Evolutionary conservation across 2,329 filamentous ascomycete species (phyloP), one percentile per base, ranked within the genome.

Genomic region (Ceratocystis cacaofunesta): DNA sequence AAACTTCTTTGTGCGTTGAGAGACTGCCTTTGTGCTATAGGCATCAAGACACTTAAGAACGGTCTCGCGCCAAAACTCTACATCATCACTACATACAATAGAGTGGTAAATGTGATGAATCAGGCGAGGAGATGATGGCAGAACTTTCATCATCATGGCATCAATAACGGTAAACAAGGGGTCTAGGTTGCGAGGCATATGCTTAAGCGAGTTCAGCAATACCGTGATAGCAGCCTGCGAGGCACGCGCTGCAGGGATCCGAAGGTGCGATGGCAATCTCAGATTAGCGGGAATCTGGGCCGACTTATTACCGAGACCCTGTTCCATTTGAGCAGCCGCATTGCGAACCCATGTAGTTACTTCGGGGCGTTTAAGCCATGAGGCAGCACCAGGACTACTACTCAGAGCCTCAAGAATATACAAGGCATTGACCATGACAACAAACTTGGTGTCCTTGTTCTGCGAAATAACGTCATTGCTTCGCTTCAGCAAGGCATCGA

Each of bases 1-100:
- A 74, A 96, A 99, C 63, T 91, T 88, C 75, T 99, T 99, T 57
- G 90, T 89, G 77, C 88, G 92, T 75, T 96, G 94, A 0, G 88
- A 85, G 12, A 87, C 89, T 58, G 80, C 83, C 72, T 87, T 90
- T 62, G 86, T 84, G 5, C 89, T 86, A 73, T 96, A 99, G 0
- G 91, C 79, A 66, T 97, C 92, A 60, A 99, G 82, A 71, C 91
- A 95, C 64, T 89, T 87, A 71, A 92, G 83, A 52, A 97, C 82
- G 1, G 95, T 82, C 3, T 84, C 83, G 70, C 87, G 90, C 81
- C 91, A 92, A 72, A 92, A 94, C 17, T 95, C 90, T 28, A 94
- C 83, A 0, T 90, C 92, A 36, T 91, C 84, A 72, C 83, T 95
- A 70, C 83, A 88, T 68, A 99, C 90, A 72, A 99, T 88, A 68